Evolutionary conservation across 1,284 basidiomycete species (phyloP).

Genomic region (Exobasidium rhododendri): DNA sequence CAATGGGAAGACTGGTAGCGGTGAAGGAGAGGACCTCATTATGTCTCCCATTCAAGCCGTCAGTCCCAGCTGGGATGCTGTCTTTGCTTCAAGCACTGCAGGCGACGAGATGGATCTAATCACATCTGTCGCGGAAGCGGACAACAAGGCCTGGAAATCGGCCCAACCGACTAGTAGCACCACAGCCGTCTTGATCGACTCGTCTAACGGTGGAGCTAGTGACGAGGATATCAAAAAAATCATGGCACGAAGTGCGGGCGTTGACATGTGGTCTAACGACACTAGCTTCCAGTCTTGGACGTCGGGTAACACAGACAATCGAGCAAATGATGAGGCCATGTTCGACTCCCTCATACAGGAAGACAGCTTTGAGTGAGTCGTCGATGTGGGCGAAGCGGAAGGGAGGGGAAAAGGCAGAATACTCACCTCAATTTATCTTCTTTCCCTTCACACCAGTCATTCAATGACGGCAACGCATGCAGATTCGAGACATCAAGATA

Average conservation of each 20-base stretch:
- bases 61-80: slow-evolving; percentile 4
- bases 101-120: background rate
- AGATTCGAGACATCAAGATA: no score
- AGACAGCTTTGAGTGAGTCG: slow-evolving; percentile 35
- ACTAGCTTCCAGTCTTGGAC: background rate
- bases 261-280: background rate
- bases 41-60: background rate
- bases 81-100: background rate
- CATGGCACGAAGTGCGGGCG: background rate
- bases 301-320: background rate
- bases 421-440: no score
- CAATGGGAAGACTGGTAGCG: background rate
- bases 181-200: background rate
- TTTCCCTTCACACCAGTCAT: no score
- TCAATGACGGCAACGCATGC: no score
- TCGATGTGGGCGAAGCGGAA: background rate
- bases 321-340: slow-evolving; percentile 45
- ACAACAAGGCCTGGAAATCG: background rate
- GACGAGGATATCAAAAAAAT: background rate
- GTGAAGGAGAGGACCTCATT: background rate
- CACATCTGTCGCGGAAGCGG: background rate
- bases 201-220: background rate
- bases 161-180: background rate
- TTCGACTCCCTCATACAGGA: slow-evolving; percentile 46
- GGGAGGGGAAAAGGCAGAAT: no score